These are phyloP conservation scores for Babesia ovis DNA, from an alignment of 169 alveolate genomes.

Conservation along the genomic window DNA sequence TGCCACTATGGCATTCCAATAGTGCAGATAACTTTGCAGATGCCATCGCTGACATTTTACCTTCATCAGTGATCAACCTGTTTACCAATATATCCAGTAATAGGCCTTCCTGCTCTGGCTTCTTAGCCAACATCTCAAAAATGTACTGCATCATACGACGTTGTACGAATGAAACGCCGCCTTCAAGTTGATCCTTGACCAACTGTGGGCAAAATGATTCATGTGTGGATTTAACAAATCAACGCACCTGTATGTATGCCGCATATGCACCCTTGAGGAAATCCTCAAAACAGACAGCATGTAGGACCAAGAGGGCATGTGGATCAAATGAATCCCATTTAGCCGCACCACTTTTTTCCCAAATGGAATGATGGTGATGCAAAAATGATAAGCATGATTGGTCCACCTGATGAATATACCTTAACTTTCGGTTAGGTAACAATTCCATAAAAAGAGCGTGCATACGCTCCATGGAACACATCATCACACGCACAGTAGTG, in stretches of 20 bases:
- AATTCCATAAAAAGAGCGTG: slow-evolving; percentile 53
- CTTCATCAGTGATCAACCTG: slow-evolving; percentile 12
- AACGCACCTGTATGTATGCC: slow-evolving; percentile 58
- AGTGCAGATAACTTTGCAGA: slow-evolving; percentile 43
- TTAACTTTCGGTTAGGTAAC: slow-evolving; percentile 51
- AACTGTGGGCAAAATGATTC: no score
- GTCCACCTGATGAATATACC: slow-evolving; percentile 49
- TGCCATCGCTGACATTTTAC: slow-evolving; percentile 49
- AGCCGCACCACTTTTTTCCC: slow-evolving; percentile 35
- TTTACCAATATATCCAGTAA: slow-evolving; percentile 33
- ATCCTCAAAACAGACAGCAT: slow-evolving; percentile 59
- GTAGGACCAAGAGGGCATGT: slow-evolving; percentile 33
- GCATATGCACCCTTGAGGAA: slow-evolving; percentile 60
- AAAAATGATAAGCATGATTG: not conserved
- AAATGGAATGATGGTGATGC: not conserved
- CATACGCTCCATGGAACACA: slow-evolving; percentile 42
- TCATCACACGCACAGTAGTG: slow-evolving; percentile 47
- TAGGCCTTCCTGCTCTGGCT: slow-evolving; percentile 68
- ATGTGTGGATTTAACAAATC: no score
- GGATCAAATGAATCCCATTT: slow-evolving; percentile 42
- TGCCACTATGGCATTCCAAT: slow-evolving; percentile 40
- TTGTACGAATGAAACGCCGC: slow-evolving; percentile 47
- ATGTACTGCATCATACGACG: slow-evolving; percentile 35
- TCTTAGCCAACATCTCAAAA: slow-evolving; percentile 59
- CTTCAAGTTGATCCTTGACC: slow-evolving; percentile 52